Conservation (phyloP, 345 rosid genomes). For the Lumnitzera littorea region DNA sequence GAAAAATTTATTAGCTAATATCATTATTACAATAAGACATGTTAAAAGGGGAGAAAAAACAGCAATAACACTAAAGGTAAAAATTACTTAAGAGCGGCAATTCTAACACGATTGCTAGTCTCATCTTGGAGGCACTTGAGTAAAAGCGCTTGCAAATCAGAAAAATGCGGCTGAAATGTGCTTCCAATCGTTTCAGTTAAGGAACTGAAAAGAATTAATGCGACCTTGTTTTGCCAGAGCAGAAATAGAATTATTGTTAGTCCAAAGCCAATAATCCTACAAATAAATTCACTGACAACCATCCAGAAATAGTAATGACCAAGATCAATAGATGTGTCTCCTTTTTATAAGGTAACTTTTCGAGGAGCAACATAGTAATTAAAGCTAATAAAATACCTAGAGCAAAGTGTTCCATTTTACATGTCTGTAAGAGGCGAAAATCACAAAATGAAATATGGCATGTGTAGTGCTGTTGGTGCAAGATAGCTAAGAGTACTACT, state of each 20-base stretch:
- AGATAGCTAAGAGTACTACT: too few species aligned
- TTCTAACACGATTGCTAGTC: slow-evolving; percentile 85
- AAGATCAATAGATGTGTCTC: neutral
- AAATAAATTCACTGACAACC: neutral
- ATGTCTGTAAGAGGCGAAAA: too few species aligned
- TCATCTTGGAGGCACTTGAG: slow-evolving; percentile 93
- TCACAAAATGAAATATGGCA: too few species aligned
- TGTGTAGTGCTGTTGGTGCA: too few species aligned
- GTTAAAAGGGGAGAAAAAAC: slow-evolving; percentile 8
- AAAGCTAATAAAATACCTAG: too few species aligned
- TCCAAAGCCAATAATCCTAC: neutral
- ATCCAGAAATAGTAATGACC: neutral
- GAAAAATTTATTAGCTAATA: slow-evolving; percentile 12
- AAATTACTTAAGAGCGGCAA: slow-evolving; percentile 93
- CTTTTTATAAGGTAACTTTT: too few species aligned
- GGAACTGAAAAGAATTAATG: slow-evolving; percentile 95
- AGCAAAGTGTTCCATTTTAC: too few species aligned
- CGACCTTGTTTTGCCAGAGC: slow-evolving; percentile 53
- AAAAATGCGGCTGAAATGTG: slow-evolving; percentile 76
- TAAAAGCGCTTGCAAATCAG: slow-evolving; percentile 83
- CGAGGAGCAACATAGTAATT: too few species aligned
- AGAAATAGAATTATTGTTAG: slow-evolving; percentile 6
- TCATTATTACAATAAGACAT: neutral
- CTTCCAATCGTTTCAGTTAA: slow-evolving; percentile 94
- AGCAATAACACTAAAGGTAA: slow-evolving; percentile 3